Base-by-base conservation (phyloP, 352 stramenopile species). In the Globisporangium spinosum region DNA sequence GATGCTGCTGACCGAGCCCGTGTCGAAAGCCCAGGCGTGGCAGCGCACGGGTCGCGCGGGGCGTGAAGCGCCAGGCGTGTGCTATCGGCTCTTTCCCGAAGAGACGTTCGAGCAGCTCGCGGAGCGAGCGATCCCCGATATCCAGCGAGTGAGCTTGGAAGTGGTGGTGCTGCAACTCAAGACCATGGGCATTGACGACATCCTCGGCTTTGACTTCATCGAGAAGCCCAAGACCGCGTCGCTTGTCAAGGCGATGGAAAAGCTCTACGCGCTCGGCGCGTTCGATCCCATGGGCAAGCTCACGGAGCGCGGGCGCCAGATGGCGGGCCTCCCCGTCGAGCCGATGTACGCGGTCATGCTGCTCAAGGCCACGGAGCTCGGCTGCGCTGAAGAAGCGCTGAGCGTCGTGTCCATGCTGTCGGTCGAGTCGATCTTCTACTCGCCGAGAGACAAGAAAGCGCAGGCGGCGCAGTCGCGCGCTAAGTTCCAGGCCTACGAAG, bases 1-100 rank as follows among this genome's bases (percentile, higher is more conserved):
- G 70, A 89, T 93, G 72, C 71, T 98, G 10, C 79, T 91, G 53
- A 95, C 89, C 0, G 89, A 92, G 56, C 88, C 87, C 0, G 85
- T 97, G 10, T 97, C 89, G 7, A 95, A 97, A 58, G 91, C 91
- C 2, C 90, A 97, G 72, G 92, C 92, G 45, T 96, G 90, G 89
- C 92, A 98, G 68, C 88, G 92, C 15, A 94, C 89, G 4, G 92
- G 92, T 64, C 87, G 92, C 58, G 92, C 92, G 34, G 92, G 92
- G 22, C 85, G 92, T 64, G 89, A 97, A 72, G 87, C 78, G 8
- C 82, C 77, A 20, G 89, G 89, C 17, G 77, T 93, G 12, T 96
- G 87, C 73, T 96, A 91, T 62, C 87, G 89, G 0, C 69, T 96
- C 22, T 96, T 95, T 38, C 85, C 87, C 0, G 89, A 96, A 65